Base-by-base conservation (phyloP, 176 grass and related monocot genomes). In the Urochloa ruziziensis region DNA sequence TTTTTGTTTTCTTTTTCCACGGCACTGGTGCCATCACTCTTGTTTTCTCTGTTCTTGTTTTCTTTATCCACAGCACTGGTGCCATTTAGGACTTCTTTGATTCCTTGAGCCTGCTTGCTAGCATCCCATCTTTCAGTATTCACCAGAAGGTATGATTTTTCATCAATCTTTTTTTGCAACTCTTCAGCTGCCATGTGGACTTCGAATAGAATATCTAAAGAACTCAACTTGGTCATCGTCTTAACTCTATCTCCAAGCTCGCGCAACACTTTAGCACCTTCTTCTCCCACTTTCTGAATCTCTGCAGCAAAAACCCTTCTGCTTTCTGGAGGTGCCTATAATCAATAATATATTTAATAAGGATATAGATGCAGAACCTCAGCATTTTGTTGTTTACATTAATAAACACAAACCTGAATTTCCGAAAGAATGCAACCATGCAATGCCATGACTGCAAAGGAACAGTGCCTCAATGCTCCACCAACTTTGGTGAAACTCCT, bases 351-450 rank as follows among this genome's bases (percentile, higher is more conserved):
- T 28, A 19, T 24, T 57, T 68, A 16, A 34, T 82, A 25, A 82
- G 25, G 37, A 68, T 79, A 68, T 17, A 73, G 58, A 74, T 43
- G 24, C 4, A 74, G 32, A 74, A 66, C 24, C 47, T 52, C 42
- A 75, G 74, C 36, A 87, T 39, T 62, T 56, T 68, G 4, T 28
- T 65, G 3, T 73, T 51, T 3, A 54, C 39, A 75, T 21, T 36
- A 44, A 81, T 63, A 60, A 37, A 62, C 75, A 80, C 75, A 80
- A 80, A 99, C 97, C 93, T 96, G 97, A 77, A 99, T 96, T 92
- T 99, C 97, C 27, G 97, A 92, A 69, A 99, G 91, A 94, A 99
- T 94, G 90, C 93, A 99, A 40, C 93, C 97, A 89, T 99, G 97
- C 84, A 99, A 91, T 15, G 97, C 97, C 97, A 99, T 99, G 61